A percentile compares a stretch with the other conserved stretches of the same genome.
phyloP scores from a whole-genome alignment of 352 stramenopile species.

The Pythium sukuiense region DNA sequence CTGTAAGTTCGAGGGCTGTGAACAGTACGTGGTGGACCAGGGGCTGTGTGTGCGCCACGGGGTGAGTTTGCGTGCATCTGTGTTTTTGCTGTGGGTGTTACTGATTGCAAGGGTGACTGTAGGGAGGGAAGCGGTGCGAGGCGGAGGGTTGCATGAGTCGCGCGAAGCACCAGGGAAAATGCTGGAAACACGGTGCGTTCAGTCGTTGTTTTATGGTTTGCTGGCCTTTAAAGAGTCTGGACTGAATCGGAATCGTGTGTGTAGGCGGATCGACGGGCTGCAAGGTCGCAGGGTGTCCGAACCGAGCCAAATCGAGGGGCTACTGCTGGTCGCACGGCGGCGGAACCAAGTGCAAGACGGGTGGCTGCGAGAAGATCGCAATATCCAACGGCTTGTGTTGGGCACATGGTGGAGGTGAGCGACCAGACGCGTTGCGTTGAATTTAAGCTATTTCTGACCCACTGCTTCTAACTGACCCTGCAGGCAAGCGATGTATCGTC shows the following conservation, averaged over 20 bases:
- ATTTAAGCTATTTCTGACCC: neutral
- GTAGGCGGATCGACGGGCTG: constrained; percentile 63
- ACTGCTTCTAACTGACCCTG: neutral
- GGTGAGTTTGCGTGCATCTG: constrained; percentile 30
- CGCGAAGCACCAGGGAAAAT: constrained; percentile 71
- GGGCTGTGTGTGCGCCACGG: constrained; percentile 75
- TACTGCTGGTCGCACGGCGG: constrained; percentile 87
- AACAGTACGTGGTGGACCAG: constrained; percentile 80
- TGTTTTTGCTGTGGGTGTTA: too few species aligned
- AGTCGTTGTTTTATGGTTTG: neutral
- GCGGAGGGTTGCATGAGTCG: constrained; percentile 62
- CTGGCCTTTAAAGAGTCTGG: neutral
- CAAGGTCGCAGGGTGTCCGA: constrained; percentile 67
- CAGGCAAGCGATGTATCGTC: constrained; percentile 68
- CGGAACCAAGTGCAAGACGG: constrained; percentile 74
- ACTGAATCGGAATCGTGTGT: neutral
- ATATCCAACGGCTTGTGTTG: constrained; percentile 79
- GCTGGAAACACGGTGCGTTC: constrained; percentile 64
- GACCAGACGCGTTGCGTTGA: neutral
- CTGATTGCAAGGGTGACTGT: neutral
- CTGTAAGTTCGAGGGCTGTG: constrained; percentile 71
- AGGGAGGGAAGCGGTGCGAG: constrained; percentile 70
- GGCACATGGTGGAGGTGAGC: constrained; percentile 62
- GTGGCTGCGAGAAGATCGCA: constrained; percentile 74
- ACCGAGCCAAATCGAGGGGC: constrained; percentile 83